Conservation (phyloP, 768 basidiomycete species). For the Suillus weaverae region DNA sequence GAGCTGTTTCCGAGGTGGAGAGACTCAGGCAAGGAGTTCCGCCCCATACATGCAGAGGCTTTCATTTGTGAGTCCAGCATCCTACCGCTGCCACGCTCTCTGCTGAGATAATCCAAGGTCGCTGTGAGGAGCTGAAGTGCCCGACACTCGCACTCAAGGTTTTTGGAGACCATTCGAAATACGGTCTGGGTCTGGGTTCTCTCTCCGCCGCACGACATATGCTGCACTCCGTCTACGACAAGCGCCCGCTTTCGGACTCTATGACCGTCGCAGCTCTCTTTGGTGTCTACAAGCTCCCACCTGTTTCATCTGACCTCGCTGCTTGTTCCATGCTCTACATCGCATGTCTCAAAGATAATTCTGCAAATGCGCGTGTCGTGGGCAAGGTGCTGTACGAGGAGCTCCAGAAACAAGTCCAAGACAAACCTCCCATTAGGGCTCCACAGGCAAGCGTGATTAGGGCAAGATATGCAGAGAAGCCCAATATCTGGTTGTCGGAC, state of each 20-base stretch:
- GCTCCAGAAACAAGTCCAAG: conserved; percentile 35
- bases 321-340: conserved; percentile 56
- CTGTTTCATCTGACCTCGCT: conserved; percentile 54
- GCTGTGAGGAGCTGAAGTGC: conserved; percentile 58
- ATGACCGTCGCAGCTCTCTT: conserved; percentile 56
- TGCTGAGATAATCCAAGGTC: conserved; percentile 40
- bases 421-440: conserved; percentile 17
- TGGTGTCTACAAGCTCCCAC: conserved; percentile 52
- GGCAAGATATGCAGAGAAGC: conserved; percentile 31
- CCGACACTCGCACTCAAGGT: conserved; percentile 58
- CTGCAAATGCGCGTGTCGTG: conserved; percentile 39
- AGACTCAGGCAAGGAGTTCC: conserved; percentile 43
- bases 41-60: conserved; percentile 40
- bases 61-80: conserved; percentile 52
- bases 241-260: conserved; percentile 46
- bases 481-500: conserved; percentile 39
- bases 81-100: neutral
- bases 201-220: conserved; percentile 54
- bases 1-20: conserved; percentile 52
- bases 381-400: conserved; percentile 44
- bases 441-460: conserved; percentile 21
- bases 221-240: conserved; percentile 52
- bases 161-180: conserved; percentile 62
- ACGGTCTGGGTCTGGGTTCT: conserved; percentile 50
- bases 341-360: conserved; percentile 51